These are phyloP conservation scores for Fraxinus paxiana DNA, from an alignment of 305 asterid species.

Conservation along the genomic window DNA sequence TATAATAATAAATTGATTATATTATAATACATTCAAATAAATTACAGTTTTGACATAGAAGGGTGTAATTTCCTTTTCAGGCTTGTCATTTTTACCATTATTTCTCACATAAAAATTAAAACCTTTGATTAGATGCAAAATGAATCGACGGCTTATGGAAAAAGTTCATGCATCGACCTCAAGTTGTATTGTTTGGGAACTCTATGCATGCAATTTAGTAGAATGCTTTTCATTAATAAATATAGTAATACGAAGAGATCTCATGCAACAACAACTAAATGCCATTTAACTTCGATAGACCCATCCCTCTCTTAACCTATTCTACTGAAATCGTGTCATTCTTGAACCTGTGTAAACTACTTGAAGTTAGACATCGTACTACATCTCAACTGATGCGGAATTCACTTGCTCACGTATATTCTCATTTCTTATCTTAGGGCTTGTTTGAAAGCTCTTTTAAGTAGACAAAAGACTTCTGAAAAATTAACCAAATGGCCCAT, in stretches of 20 bases:
- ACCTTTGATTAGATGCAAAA: neutral
- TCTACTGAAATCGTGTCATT: neutral
- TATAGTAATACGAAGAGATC: neutral
- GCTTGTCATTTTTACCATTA: neutral
- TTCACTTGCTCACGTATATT: too few relatives aligned
- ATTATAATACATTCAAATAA: neutral
- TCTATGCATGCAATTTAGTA: neutral
- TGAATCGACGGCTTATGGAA: neutral
- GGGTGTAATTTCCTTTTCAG: slow-evolving; percentile 26
- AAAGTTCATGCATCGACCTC: neutral
- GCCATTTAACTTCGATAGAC: neutral
- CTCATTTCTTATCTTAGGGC: too few relatives aligned
- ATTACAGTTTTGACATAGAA: neutral
- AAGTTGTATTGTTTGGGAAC: neutral
- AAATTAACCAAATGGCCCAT: neutral
- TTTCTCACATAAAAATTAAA: too few relatives aligned
- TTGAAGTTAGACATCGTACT: too few relatives aligned
- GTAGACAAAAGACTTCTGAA: neutral
- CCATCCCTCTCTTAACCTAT: neutral
- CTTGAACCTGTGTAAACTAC: neutral
- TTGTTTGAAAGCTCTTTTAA: neutral
- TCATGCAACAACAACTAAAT: neutral
- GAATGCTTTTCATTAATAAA: neutral
- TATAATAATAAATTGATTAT: neutral
- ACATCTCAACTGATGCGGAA: too few relatives aligned